phyloP scores from a whole-genome alignment of 2,329 filamentous ascomycete genomes.

The Monilinia aucupariae region DNA sequence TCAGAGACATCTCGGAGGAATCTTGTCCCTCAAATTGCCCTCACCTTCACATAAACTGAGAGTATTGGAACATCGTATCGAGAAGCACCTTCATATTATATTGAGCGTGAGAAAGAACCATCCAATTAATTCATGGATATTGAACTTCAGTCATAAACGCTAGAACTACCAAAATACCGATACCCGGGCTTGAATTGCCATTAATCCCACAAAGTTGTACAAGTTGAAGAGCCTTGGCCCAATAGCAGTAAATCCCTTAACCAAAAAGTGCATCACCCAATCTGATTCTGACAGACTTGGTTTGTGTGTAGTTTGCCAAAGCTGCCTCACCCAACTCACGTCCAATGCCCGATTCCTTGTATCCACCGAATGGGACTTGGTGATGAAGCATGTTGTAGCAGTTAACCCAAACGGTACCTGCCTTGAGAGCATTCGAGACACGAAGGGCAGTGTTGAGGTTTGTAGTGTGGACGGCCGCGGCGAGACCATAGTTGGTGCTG shows the following conservation, averaged over 20 bases:
- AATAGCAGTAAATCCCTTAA: background rate
- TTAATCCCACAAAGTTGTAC: slow-evolving; percentile 8
- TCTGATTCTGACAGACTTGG: slow-evolving; percentile 59
- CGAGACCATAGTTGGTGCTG: slow-evolving; percentile 61
- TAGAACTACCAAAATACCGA: slow-evolving; percentile 4
- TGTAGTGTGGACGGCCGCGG: slow-evolving; percentile 61
- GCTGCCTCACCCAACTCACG: slow-evolving; percentile 68
- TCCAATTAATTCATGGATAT: background rate
- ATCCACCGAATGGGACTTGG: slow-evolving; percentile 65
- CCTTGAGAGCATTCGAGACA: slow-evolving; percentile 57
- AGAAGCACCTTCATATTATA: background rate
- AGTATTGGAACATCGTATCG: background rate
- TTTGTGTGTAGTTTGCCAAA: slow-evolving; percentile 62
- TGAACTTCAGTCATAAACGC: slow-evolving; percentile 2
- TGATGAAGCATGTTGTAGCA: slow-evolving; percentile 65
- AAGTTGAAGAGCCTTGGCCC: background rate
- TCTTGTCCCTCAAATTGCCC: background rate
- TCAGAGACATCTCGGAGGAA: background rate
- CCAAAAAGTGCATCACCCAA: slow-evolving; percentile 42
- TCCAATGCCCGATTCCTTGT: slow-evolving; percentile 73
- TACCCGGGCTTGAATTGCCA: background rate
- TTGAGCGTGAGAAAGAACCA: background rate
- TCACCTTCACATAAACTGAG: too few species aligned
- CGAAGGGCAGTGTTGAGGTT: slow-evolving; percentile 64
- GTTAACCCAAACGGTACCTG: slow-evolving; percentile 43